Conservation (phyloP, 2,329 filamentous ascomycete genomes). For the Pyrenophora tritici-repentis region DNA sequence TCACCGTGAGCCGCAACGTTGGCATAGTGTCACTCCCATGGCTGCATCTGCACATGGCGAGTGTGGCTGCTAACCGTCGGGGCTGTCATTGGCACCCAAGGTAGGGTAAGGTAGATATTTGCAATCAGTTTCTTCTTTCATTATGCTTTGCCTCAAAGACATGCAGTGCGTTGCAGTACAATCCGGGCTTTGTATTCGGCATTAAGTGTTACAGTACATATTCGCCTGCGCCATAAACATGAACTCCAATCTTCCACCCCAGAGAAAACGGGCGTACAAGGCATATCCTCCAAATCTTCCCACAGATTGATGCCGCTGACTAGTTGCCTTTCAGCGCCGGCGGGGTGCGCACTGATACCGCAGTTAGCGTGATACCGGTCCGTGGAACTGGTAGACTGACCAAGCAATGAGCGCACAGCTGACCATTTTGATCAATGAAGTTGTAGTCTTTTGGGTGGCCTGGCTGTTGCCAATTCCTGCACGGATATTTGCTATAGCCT, state of each 20-base stretch:
- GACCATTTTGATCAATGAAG: conserved; percentile 24
- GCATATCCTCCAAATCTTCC: neutral
- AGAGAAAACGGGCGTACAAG: neutral
- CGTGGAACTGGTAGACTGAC: conserved; percentile 24
- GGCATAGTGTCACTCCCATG: neutral
- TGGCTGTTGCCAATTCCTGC: conserved; percentile 26
- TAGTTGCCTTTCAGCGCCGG: conserved; percentile 10
- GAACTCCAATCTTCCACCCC: neutral
- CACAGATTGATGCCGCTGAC: neutral
- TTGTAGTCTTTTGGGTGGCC: conserved; percentile 28
- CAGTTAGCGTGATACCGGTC: conserved; percentile 22
- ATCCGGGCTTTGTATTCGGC: neutral
- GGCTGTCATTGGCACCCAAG: neutral
- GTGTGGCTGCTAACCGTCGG: neutral
- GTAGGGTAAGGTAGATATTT: neutral
- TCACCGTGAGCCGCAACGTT: neutral
- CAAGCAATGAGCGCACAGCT: conserved; percentile 30
- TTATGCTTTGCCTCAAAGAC: conserved; percentile 1
- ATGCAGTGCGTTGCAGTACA: neutral
- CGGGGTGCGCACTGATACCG: conserved; percentile 30
- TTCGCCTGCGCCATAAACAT: neutral
- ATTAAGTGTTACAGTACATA: neutral
- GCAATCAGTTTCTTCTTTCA: conserved; percentile 8
- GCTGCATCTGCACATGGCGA: neutral
- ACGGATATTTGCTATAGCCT: conserved; percentile 26